Conservation (phyloP, 2,329 filamentous ascomycete species). For the Eurotiales sp. region DNA sequence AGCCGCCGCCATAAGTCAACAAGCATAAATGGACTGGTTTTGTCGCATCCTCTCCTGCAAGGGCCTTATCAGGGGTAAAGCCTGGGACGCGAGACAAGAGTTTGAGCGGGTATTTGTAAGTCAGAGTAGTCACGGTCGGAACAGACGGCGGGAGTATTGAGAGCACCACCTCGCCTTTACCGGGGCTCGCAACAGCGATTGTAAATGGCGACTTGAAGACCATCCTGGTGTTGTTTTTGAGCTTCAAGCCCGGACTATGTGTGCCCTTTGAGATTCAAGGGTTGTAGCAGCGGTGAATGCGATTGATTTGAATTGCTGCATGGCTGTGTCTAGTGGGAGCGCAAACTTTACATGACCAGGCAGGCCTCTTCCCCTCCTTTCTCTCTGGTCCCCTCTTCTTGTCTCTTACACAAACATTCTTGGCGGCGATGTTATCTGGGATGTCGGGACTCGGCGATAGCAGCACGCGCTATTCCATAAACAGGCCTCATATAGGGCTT, state of each 20-base stretch:
- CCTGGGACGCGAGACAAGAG: slow-evolving; percentile 75
- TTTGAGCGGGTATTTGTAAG: slow-evolving; percentile 93
- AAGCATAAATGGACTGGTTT: slow-evolving; percentile 76
- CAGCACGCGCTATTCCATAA: not conserved
- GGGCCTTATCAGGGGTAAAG: slow-evolving; percentile 50
- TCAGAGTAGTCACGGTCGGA: slow-evolving; percentile 69
- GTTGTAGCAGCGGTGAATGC: not conserved
- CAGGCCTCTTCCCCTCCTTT: no score
- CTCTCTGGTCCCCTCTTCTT: not conserved
- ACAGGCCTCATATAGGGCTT: not conserved
- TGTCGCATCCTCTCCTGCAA: slow-evolving; percentile 29
- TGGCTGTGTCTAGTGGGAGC: slow-evolving; percentile 3
- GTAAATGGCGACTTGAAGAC: slow-evolving; percentile 67
- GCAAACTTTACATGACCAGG: not conserved
- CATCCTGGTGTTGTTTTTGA: slow-evolving; percentile 16
- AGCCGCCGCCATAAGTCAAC: slow-evolving; percentile 88
- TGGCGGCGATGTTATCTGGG: no score
- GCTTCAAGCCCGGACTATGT: slow-evolving; percentile 3
- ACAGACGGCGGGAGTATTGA: slow-evolving; percentile 66
- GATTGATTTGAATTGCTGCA: not conserved
- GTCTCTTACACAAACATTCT: not conserved
- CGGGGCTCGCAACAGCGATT: slow-evolving; percentile 67
- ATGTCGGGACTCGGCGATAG: no score
- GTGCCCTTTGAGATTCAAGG: no score
- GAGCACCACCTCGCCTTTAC: slow-evolving; percentile 73